A percentile compares a stretch with the other conserved stretches of the same genome.
Evolutionary conservation across 2,329 filamentous ascomycete species (phyloP).

Genomic region (Cercospora zeae-maydis): DNA sequence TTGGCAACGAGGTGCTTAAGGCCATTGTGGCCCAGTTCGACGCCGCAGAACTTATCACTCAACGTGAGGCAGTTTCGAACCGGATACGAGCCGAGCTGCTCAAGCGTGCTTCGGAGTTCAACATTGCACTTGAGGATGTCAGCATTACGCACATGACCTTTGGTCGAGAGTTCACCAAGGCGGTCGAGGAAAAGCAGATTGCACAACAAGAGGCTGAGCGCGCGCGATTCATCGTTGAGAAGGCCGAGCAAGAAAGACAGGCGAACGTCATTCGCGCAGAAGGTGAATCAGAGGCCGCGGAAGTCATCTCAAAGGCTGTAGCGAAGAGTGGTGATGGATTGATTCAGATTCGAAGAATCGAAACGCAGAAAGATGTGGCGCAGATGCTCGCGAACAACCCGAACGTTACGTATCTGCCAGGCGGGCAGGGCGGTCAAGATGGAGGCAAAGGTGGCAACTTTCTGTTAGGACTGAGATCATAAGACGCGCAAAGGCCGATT

Average conservation of each 20-base stretch:
- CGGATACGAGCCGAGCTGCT: slow-evolving; percentile 90
- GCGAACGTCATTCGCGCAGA: slow-evolving; percentile 97
- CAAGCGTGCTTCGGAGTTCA: slow-evolving; percentile 92
- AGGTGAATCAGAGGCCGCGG: slow-evolving; percentile 94
- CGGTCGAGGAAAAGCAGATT: slow-evolving; percentile 99
- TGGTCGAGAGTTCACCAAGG: slow-evolving; percentile 96
- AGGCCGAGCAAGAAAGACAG: slow-evolving; percentile 96
- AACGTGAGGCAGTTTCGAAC: slow-evolving; percentile 93
- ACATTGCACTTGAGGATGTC: slow-evolving; percentile 97
- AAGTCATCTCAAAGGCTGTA: slow-evolving; percentile 91
- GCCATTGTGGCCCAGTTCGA: slow-evolving; percentile 54
- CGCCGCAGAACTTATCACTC: slow-evolving; percentile 74
- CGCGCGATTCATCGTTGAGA: slow-evolving; percentile 96
- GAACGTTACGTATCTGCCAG: slow-evolving; percentile 91
- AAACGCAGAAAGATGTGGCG: slow-evolving; percentile 94
- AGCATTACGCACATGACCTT: slow-evolving; percentile 99
- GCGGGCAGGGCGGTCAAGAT: slow-evolving; percentile 55
- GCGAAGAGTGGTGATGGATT: slow-evolving; percentile 89
- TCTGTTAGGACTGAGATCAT: slow-evolving; percentile 62
- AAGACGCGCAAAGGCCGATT: slow-evolving; percentile 16
- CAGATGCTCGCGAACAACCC: slow-evolving; percentile 84
- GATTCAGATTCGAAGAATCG: slow-evolving; percentile 93
- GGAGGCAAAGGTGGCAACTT: slow-evolving; percentile 56
- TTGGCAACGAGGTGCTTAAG: slow-evolving; percentile 55
- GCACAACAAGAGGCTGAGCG: slow-evolving; percentile 98